phyloP scores from a whole-genome alignment of 805 yeast genomes.

The Cyberlindnera mycetangii region DNA sequence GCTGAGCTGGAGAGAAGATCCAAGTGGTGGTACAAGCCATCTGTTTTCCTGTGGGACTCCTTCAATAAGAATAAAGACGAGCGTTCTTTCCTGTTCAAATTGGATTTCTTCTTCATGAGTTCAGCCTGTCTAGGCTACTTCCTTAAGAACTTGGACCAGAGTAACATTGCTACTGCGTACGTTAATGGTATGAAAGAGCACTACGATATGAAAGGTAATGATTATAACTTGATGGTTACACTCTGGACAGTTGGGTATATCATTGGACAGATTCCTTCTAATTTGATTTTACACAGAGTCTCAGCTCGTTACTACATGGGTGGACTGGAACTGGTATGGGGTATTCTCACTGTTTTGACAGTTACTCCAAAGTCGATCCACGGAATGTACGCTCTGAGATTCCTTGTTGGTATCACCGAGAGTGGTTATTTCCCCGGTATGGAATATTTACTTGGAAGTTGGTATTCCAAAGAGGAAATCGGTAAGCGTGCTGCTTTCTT shows the following conservation, averaged over 20 bases:
- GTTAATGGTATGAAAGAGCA: slow-evolving; percentile 47
- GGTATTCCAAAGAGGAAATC: slow-evolving; percentile 36
- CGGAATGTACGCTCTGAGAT: slow-evolving; percentile 34
- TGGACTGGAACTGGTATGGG: slow-evolving; percentile 43
- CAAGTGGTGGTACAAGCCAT: slow-evolving; percentile 13
- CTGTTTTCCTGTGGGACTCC: slow-evolving; percentile 29
- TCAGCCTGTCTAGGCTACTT: slow-evolving; percentile 45
- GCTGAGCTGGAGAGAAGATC: slow-evolving; percentile 14
- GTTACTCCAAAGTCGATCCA: slow-evolving; percentile 27
- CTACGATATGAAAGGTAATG: slow-evolving; percentile 37
- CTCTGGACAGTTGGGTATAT: slow-evolving; percentile 50
- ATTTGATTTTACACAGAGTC: slow-evolving; percentile 37
- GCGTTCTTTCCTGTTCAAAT: slow-evolving; percentile 32
- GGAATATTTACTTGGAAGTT: slow-evolving; percentile 38
- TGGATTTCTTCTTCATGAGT: slow-evolving; percentile 38
- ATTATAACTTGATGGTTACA: slow-evolving; percentile 43
- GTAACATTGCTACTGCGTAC: slow-evolving; percentile 43
- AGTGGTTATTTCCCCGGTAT: slow-evolving; percentile 49
- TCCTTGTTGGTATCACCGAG: slow-evolving; percentile 43
- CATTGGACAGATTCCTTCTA: slow-evolving; percentile 48
- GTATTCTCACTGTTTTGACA: slow-evolving; percentile 36
- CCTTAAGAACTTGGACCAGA: slow-evolving; percentile 42
- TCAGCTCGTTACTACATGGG: slow-evolving; percentile 46
- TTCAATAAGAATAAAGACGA: slow-evolving; percentile 37
- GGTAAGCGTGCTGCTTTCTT: slow-evolving; percentile 35